Base-by-base conservation (phyloP, 257 asterid species). In the Misopates orontium region DNA sequence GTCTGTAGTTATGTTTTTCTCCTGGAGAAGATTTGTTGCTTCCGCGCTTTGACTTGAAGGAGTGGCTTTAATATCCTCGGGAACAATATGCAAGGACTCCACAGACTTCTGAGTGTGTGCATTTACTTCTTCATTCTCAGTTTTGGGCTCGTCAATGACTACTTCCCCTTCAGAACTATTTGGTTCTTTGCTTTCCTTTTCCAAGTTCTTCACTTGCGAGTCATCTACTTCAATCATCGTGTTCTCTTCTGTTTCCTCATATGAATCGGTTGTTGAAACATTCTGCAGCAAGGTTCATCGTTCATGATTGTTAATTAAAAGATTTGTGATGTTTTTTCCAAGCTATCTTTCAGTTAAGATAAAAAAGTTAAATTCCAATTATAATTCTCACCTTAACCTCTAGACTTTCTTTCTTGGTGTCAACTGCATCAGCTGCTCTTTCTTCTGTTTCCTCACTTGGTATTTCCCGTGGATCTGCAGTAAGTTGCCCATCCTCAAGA, bases 11-110 rank as follows among this genome's bases (percentile, higher is more conserved):
- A 45, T 24, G 68, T 56, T 67, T 51, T 25, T 65, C 62, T 78
- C 72, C 60, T 73, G 69, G 13, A 51, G 51, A 73, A 21, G 42
- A 48, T 18, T 36, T 56, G 24, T 25, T 71, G 22, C 31, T 60
- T 69, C 55, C 11, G 45, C 40, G 17, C 73, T 66, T 59, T 75
- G 79, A 55, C 54, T 47, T 21, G 57, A 60, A 20, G 42, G 28
- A n/a, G 76, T 48, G 17, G 70, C 70, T 62, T 68, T 49, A 56
- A 48, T 64, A 49, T 55, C 45, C 50, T 60, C 76, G 12, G 70
- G 48, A 19, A 62, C 68, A 67, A 44, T 67, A 58, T 47, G 66
- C 74, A 67, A 45, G 54, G 76, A 53, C 61, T 74, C 83, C 19
- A 21, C 56, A 19, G 62, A 66, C 58, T 45, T 64, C 47, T 69